Percentiles rank a stretch among this genome's conserved stretches.
Conservation (phyloP, 768 basidiomycete species). For the Phylloporus rhodoxanthus region DNA sequence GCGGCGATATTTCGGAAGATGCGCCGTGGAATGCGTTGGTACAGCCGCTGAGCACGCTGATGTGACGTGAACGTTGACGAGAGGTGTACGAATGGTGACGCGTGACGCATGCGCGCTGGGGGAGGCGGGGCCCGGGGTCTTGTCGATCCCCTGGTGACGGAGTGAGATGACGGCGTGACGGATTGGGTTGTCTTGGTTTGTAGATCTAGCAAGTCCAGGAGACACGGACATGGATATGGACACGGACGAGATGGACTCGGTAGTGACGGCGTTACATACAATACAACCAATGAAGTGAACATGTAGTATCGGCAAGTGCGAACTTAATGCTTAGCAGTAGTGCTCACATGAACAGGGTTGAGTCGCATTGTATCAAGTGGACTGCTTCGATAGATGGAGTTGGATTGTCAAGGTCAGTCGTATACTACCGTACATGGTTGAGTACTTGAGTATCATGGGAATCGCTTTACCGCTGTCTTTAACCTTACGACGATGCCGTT, state of each 20-base stretch:
- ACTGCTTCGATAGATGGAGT: too few species aligned
- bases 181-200: background rate
- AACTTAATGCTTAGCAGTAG: too few species aligned
- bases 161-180: background rate
- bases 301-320: too few species aligned
- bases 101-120: background rate
- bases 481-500: too few species aligned
- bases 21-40: conserved; percentile 1
- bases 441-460: too few species aligned
- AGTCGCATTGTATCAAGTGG: too few species aligned
- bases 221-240: background rate
- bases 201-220: background rate
- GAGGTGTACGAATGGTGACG: background rate
- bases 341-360: too few species aligned
- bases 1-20: background rate
- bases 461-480: too few species aligned
- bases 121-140: background rate
- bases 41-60: background rate
- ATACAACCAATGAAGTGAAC: background rate
- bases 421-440: too few species aligned
- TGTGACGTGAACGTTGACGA: background rate
- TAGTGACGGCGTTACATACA: too few species aligned
- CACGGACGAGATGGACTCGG: background rate
- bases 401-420: too few species aligned
- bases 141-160: background rate